Conservation (phyloP, 2,329 filamentous ascomycete species). For the Penicillium fuscoglaucum region DNA sequence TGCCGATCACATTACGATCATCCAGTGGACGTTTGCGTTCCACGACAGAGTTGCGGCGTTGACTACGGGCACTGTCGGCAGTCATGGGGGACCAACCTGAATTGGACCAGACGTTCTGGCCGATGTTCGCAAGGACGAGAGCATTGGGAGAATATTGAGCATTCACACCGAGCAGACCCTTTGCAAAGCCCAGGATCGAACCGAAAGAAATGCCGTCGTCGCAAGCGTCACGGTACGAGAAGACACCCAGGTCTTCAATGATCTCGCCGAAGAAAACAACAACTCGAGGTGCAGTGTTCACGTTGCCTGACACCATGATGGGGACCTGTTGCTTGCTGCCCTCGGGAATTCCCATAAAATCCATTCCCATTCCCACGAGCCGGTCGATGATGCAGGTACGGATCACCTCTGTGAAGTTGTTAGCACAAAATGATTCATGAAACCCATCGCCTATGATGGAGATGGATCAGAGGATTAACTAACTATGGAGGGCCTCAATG, state of each 20-base stretch:
- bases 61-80: constrained; percentile 54
- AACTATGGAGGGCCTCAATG: constrained; percentile 72
- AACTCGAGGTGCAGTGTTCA: constrained; percentile 61
- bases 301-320: constrained; percentile 63
- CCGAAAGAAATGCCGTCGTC: constrained; percentile 68
- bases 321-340: constrained; percentile 58
- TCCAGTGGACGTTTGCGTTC: constrained; percentile 50
- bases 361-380: constrained; percentile 61
- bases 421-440: not conserved
- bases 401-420: constrained; percentile 48
- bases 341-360: constrained; percentile 63
- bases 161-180: constrained; percentile 39
- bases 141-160: constrained; percentile 28
- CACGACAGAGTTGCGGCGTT: constrained; percentile 63
- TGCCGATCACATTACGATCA: constrained; percentile 62
- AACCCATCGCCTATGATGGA: not conserved
- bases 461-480: not conserved
- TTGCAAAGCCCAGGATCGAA: constrained; percentile 66
- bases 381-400: constrained; percentile 62
- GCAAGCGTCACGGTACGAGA: constrained; percentile 68
- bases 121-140: constrained; percentile 74
- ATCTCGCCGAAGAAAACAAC: constrained; percentile 74
- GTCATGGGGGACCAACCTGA: constrained; percentile 62
- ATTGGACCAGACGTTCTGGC: constrained; percentile 75
- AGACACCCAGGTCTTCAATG: constrained; percentile 69